Percentiles rank a stretch among this genome's conserved stretches.
Conservation (phyloP, 148 eudicot genomes). For the Rhododendron kiyosumense region DNA sequence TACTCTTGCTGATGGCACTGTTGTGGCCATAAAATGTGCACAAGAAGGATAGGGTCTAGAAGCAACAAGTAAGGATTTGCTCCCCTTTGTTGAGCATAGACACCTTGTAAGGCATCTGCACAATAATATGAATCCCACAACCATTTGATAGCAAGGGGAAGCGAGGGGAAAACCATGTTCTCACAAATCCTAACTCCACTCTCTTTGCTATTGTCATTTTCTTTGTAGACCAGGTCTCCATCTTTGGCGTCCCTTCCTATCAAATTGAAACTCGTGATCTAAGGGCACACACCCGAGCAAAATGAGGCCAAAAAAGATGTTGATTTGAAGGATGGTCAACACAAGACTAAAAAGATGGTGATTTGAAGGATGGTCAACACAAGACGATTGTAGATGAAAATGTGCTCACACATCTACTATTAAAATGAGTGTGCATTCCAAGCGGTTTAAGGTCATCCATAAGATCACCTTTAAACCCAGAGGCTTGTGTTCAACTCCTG, state of each 20-base stretch:
- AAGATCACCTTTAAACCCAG: background rate
- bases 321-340: background rate
- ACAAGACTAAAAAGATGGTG: background rate
- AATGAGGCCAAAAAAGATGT: background rate
- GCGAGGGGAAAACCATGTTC: no score
- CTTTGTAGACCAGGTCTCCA: no score
- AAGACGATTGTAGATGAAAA: background rate
- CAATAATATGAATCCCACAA: no score
- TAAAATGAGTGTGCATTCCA: background rate
- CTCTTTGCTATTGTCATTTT: no score
- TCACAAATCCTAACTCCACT: no score
- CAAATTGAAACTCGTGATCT: no score
- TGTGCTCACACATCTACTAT: background rate
- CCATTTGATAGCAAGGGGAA: no score
- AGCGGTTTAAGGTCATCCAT: background rate
- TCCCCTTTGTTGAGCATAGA: no score
- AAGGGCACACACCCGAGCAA: background rate
- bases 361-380: background rate
- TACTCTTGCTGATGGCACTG: constrained; percentile 40
- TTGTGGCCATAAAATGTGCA: constrained; percentile 85
- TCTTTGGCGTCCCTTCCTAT: no score
- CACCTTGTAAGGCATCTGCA: no score
- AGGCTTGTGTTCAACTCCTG: background rate
- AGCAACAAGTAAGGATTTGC: no score
- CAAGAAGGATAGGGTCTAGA: constrained; percentile 44